Base-by-base conservation (phyloP, 208 protist genomes). In the Leishmania amazonensis region DNA sequence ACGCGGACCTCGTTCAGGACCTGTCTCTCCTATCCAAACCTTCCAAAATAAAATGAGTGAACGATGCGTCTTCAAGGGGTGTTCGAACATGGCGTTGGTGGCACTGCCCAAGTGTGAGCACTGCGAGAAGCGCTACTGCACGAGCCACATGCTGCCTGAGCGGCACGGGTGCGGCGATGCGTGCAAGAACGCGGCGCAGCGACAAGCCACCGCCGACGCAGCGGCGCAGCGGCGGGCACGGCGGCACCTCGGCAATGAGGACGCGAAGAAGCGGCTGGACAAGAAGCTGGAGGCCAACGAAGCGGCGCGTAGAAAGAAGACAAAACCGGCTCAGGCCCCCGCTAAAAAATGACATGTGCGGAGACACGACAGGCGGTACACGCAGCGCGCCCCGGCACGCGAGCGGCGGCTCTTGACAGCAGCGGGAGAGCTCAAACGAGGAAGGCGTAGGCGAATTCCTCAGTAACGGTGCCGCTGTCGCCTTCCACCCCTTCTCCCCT, bases 81-180 rank as follows among this genome's bases (percentile, higher is more conserved):
- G 88, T 80, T 68, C 54, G 13, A 87, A 78, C 57, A 85, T 91
- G 83, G 89, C 89, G n/a, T 87, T 94, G 28, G 17, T 86, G 4
- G 90, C 76, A 13, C 78, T 97, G 21, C 94, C 94, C 11, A 72
- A 80, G 54, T 97, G 94, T 70, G 87, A 94, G 47, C 89, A 89
- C 83, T 97, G 94, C 80, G 65, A 87, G 31, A 81, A 85, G 54
- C 88, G 91, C 40, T 93, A 90, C 84, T 97, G 94, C 81, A 94
- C 92, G 0, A 51, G 76, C n/a, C 94, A 97, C 80, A 83, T 97
- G 83, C 85, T 95, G 47, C 94, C 94, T 7, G 92, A 97, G 67
- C 86, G 90, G n/a, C 94, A 97, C 79, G 94, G 94, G n/a, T 97
- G 94, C 77, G 87, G 91, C 0, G 88, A 94, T 75, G 91, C 88